Evolutionary conservation across 129 eudicot genomes (phyloP), one percentile per base, ranked within the genome.

Genomic region (Gnaphalium uliginosum): DNA sequence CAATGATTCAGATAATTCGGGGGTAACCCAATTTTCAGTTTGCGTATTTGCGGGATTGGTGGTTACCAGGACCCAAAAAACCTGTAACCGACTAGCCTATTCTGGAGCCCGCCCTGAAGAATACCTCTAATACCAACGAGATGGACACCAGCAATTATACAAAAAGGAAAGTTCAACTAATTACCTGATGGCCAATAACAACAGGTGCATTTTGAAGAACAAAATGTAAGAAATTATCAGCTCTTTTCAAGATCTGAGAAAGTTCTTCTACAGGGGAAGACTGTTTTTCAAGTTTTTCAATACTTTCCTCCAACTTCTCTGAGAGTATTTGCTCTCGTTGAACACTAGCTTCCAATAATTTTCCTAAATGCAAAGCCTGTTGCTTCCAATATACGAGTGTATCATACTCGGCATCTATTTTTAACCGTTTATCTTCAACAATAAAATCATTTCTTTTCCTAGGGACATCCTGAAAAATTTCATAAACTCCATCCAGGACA

Each of bases 151-250:
- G 23, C 51, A 67, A 79, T 4, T 56, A 29, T 11, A 19, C 24
- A 29, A 33, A 29, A 30, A 2, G 37, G 21, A 13, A 33, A 53
- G 25, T 15, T 63, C 9, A 61, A 32, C 57, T 62, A 24, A 25
- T 66, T 89, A 92, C 97, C 97, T 90, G 96, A 79, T 93, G 98
- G 15, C 98, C 98, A 23, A 93, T 87, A 57, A 93, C 98, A 74
- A 93, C 90, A 4, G 98, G 98, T 50, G 98, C 98, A 75, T 86
- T 93, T 83, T 93, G 98, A 68, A 93, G 95, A 77, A 93, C 88
- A 80, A 93, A 93, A 80, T 93, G 98, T 58, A 93, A 83, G 71
- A 87, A 93, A 73, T 93, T 90, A 84, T 93, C 98, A 1, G 98
- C 98, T 77, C 98, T 81, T 85, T 87, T 88, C 84, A 93, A 75